Conservation (phyloP, 768 basidiomycete species). For the Clitopilus passeckerianus region DNA sequence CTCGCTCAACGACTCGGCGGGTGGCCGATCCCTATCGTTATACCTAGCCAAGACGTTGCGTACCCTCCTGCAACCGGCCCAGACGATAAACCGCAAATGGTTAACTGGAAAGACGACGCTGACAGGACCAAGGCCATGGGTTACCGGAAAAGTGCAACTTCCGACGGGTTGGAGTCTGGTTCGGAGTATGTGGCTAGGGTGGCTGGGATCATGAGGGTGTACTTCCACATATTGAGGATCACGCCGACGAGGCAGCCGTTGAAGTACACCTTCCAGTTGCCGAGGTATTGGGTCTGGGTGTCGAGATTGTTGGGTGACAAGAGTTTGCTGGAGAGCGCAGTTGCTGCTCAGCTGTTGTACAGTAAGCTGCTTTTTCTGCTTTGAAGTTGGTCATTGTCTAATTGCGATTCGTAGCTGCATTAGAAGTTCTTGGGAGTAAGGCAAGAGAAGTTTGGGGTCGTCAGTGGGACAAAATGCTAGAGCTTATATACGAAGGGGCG, state of each 20-base stretch:
- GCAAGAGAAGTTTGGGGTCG: constrained; percentile 66
- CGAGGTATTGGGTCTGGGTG: constrained; percentile 71
- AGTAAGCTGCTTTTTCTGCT: constrained; percentile 37
- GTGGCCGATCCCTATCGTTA: constrained; percentile 72
- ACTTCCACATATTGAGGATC: constrained; percentile 66
- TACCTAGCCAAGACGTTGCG: constrained; percentile 27
- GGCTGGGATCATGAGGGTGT: constrained; percentile 80
- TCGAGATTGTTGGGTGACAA: constrained; percentile 53
- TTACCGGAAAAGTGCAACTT: constrained; percentile 35
- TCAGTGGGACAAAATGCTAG: constrained; percentile 75
- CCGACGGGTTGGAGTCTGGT: constrained; percentile 44
- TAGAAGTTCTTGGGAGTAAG: constrained; percentile 65
- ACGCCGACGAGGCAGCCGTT: constrained; percentile 35
- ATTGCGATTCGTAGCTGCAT: constrained; percentile 40
- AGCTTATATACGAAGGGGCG: constrained; percentile 58
- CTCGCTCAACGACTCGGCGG: constrained; percentile 85
- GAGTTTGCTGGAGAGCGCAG: constrained; percentile 46
- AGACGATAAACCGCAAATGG: constrained; percentile 2
- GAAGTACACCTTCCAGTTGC: constrained; percentile 50
- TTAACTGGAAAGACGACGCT: constrained; percentile 41
- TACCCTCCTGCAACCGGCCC: not conserved
- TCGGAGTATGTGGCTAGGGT: constrained; percentile 65
- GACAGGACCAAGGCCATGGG: constrained; percentile 51
- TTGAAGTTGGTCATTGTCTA: constrained; percentile 2
- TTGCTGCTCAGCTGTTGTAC: constrained; percentile 65